Conservation (phyloP, 345 rosid genomes). For the Salix brachista region DNA sequence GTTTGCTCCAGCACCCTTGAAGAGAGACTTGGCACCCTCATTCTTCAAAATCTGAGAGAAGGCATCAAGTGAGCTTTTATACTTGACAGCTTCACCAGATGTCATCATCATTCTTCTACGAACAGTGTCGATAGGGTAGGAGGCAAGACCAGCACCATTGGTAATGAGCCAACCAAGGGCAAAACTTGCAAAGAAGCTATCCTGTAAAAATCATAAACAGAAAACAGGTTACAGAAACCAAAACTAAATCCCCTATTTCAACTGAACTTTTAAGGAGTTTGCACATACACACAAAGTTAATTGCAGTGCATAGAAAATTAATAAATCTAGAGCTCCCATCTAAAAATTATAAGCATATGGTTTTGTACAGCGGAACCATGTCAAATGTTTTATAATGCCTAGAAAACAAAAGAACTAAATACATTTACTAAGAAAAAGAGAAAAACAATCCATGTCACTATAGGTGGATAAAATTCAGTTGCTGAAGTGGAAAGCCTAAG, state of each 20-base stretch:
- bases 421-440: neutral
- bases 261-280: neutral
- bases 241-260: neutral
- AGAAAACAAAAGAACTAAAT: neutral
- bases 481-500: neutral
- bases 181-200: conserved; percentile 34
- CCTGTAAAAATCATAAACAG: conserved; percentile 14
- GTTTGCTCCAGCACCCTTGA: conserved; percentile 41
- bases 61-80: conserved; percentile 28
- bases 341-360: neutral
- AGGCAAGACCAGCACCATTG: conserved; percentile 36
- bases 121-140: conserved; percentile 35
- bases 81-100: conserved; percentile 39
- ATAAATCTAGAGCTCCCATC: neutral
- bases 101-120: conserved; percentile 44
- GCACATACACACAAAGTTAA: neutral
- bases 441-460: neutral
- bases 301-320: neutral
- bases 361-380: neutral
- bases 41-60: conserved; percentile 33
- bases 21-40: conserved; percentile 35
- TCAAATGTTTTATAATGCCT: neutral
- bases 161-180: conserved; percentile 35
- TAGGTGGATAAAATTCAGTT: neutral
- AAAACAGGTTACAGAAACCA: neutral